Evolutionary conservation across 2,329 filamentous ascomycete species (phyloP).

Genomic region (Aureobasidium sp.): DNA sequence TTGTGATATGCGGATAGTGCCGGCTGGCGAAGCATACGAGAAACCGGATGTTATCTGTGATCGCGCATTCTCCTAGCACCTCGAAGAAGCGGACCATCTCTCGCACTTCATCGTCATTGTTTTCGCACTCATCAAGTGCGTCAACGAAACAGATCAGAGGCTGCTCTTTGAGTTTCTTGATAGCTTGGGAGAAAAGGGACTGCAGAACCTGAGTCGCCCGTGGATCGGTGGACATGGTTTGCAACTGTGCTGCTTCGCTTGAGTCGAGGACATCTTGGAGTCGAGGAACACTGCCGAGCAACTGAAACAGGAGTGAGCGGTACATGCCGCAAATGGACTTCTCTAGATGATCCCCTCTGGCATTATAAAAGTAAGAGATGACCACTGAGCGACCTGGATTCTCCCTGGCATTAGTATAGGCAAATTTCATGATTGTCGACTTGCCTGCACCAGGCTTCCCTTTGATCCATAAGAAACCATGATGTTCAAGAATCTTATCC

Average conservation of each 20-base stretch:
- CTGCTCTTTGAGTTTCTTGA: constrained; percentile 19
- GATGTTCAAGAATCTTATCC: constrained; percentile 12
- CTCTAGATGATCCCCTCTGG: neutral
- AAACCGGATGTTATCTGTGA: constrained; percentile 19
- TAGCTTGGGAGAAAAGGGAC: neutral
- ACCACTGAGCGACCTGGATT: neutral
- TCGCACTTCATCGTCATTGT: constrained; percentile 30
- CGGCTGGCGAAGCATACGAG: constrained; percentile 42
- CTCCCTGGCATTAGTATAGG: neutral
- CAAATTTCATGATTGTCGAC: constrained; percentile 18
- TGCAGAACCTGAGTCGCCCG: neutral
- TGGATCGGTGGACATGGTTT: neutral
- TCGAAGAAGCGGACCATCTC: constrained; percentile 42
- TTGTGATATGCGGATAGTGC: constrained; percentile 40
- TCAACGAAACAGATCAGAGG: constrained; percentile 29
- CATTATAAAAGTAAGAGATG: neutral
- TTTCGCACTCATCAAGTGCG: constrained; percentile 45
- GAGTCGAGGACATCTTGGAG: neutral
- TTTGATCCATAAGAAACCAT: constrained; percentile 19
- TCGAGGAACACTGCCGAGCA: neutral
- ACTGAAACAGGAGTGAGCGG: neutral
- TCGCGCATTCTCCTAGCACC: constrained; percentile 27
- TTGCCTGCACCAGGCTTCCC: constrained; percentile 19
- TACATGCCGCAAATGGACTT: neutral
- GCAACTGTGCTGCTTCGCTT: neutral